These are phyloP conservation scores for Biancaea sappan DNA, from an alignment of 306 rosid species.

Conservation along the genomic window DNA sequence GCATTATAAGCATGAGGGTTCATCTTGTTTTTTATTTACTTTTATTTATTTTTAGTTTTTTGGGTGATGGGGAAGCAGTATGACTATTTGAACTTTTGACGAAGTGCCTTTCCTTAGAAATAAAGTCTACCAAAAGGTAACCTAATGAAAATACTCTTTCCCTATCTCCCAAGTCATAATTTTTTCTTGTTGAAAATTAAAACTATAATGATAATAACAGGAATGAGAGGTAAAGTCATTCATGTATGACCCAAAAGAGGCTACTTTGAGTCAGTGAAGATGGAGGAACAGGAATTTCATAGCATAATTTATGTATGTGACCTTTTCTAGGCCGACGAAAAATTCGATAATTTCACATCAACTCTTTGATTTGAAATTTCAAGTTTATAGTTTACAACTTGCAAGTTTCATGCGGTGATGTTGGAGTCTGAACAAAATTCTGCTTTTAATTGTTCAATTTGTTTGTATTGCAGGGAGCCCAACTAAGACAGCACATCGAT, in stretches of 20 bases:
- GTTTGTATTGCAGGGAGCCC: slow-evolving; percentile 84
- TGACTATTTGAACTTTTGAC: not conserved
- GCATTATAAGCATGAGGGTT: slow-evolving; percentile 16
- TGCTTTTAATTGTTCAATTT: not conserved
- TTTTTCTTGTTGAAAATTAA: no score
- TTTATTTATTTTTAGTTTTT: not conserved
- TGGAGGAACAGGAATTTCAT: slow-evolving; percentile 26
- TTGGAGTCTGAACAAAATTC: not conserved
- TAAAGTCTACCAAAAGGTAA: no score
- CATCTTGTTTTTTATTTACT: no score
- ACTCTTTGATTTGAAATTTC: slow-evolving; percentile 31
- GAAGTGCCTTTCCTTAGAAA: no score
- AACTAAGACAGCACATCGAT: slow-evolving; percentile 96
- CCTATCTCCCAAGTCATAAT: no score
- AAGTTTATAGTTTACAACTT: slow-evolving; percentile 5
- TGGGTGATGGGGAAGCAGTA: not conserved
- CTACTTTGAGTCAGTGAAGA: slow-evolving; percentile 7
- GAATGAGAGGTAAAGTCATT: slow-evolving; percentile 7
- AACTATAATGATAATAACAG: not conserved
- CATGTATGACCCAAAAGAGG: slow-evolving; percentile 5
- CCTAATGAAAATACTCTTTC: no score
- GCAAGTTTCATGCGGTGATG: slow-evolving; percentile 1
- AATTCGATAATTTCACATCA: not conserved
- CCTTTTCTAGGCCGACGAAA: not conserved
- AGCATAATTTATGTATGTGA: not conserved